Evolutionary conservation across 257 asterid genomes (phyloP), one percentile per base, ranked within the genome.

Genomic region (Primulina huaijiensis): DNA sequence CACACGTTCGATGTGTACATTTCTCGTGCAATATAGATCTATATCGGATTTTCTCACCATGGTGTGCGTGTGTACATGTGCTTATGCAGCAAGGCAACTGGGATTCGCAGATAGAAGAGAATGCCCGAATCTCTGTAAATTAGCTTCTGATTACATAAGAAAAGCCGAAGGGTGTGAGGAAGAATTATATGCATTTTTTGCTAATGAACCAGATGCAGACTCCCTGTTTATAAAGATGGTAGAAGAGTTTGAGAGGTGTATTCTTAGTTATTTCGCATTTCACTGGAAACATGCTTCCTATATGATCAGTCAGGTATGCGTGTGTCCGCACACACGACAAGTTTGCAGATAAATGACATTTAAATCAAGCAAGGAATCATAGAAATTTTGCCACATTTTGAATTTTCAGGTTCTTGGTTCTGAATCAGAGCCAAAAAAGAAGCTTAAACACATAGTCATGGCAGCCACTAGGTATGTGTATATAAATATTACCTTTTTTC

Each of bases 231-330:
- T 92, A 50, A 92, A 92, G 78, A 80, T 92, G 63, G 95, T 90
- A 52, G 97, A 92, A 72, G 98, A 90, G 83, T 71, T 92, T 8
- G 97, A 92, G 84, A 83, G 98, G 65, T 84, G 96, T 74, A 90
- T 76, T 57, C 95, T 92, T 52, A 90, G 98, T 80, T 92, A 92
- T 87, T 92, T 88, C 21, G 98, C 98, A 0, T 92, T 90, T 69
- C 98, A 90, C 67, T 92, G 97, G 98, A 82, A 72, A 72, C 89
- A 92, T 65, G 93, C 91, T 65, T 84, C 96, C 1, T 65, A 67
- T 62, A 90, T 90, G 93, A 86, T 90, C 67, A 86, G 86, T 31
- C 97, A 92, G 97, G 98, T 86, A 85, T 25, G 82, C 50, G 10
- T 40, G 25, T 31, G 62, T 31, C 25, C 7, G 72, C 64, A 70